These are phyloP conservation scores for Thielaviopsis populi DNA, from an alignment of 2,329 filamentous ascomycete species.

Conservation along the genomic window DNA sequence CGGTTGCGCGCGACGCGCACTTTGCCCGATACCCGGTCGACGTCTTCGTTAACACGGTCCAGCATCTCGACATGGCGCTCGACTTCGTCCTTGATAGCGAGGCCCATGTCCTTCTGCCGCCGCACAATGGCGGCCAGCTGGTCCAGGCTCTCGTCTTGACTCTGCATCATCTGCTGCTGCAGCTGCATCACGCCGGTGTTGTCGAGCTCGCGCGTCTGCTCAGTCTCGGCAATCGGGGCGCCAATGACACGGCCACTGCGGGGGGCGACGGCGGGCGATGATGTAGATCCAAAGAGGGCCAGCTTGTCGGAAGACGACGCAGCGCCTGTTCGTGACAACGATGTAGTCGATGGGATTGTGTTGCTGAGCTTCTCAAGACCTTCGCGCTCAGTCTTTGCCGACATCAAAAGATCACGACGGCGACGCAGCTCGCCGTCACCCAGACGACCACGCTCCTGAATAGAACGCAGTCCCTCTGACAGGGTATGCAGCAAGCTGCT, in stretches of 20 bases:
- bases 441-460: constrained; percentile 40
- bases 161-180: constrained; percentile 57
- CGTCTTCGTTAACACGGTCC: constrained; percentile 49
- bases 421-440: constrained; percentile 63
- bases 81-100: constrained; percentile 61
- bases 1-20: constrained; percentile 59
- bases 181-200: constrained; percentile 60
- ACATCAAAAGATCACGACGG: constrained; percentile 52
- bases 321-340: constrained; percentile 27
- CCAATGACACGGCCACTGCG: constrained; percentile 49
- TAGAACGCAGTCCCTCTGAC: constrained; percentile 46
- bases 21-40: constrained; percentile 51
- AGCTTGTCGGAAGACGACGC: constrained; percentile 35
- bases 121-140: constrained; percentile 53
- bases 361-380: constrained; percentile 59
- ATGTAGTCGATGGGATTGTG: constrained; percentile 29
- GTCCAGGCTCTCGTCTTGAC: constrained; percentile 61
- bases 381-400: constrained; percentile 58
- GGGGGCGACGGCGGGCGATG: constrained; percentile 20
- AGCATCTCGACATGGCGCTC: constrained; percentile 57
- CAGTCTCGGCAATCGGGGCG: constrained; percentile 57
- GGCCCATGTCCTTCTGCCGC: constrained; percentile 62
- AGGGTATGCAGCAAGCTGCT: constrained; percentile 48
- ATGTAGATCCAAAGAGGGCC: constrained; percentile 31
- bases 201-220: constrained; percentile 60